Percentiles rank a stretch among this genome's conserved stretches.
Conservation (phyloP, 768 basidiomycete genomes). For the Kwoniella pini region DNA sequence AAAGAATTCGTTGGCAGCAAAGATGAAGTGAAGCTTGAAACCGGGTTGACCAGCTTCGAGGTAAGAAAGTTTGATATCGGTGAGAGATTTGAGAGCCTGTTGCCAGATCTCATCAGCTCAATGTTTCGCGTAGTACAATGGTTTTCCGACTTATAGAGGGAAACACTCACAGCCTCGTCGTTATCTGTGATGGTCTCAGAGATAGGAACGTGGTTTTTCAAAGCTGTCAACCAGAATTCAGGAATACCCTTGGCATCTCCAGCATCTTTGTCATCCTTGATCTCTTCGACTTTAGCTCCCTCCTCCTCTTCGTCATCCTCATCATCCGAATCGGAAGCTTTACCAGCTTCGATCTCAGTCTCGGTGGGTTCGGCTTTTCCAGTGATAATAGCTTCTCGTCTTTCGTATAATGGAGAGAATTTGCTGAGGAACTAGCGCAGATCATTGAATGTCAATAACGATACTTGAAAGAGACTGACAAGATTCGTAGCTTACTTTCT, state of each 20-base stretch:
- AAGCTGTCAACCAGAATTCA: constrained; percentile 96
- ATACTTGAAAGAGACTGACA: not conserved
- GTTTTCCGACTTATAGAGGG: not conserved
- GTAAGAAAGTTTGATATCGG: constrained; percentile 78
- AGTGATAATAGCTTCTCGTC: constrained; percentile 78
- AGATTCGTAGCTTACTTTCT: constrained; percentile 76
- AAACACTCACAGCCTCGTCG: constrained; percentile 62
- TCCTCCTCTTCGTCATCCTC: constrained; percentile 62
- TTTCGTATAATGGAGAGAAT: constrained; percentile 75
- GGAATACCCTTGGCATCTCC: constrained; percentile 66
- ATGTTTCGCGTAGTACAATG: no score
- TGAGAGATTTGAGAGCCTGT: constrained; percentile 77
- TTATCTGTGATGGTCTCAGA: constrained; percentile 89
- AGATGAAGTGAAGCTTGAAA: constrained; percentile 85
- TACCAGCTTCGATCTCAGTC: constrained; percentile 81
- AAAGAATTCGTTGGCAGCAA: constrained; percentile 81
- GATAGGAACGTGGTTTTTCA: constrained; percentile 85
- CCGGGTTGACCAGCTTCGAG: constrained; percentile 65
- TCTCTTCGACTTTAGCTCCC: constrained; percentile 51
- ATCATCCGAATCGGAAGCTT: constrained; percentile 70
- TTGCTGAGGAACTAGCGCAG: constrained; percentile 55
- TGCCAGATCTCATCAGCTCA: not conserved
- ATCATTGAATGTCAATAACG: not conserved
- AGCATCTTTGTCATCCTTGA: constrained; percentile 43
- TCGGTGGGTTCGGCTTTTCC: constrained; percentile 71